These are phyloP conservation scores for Lipomyces yamadae DNA, from an alignment of 805 yeast species.

Conservation along the genomic window DNA sequence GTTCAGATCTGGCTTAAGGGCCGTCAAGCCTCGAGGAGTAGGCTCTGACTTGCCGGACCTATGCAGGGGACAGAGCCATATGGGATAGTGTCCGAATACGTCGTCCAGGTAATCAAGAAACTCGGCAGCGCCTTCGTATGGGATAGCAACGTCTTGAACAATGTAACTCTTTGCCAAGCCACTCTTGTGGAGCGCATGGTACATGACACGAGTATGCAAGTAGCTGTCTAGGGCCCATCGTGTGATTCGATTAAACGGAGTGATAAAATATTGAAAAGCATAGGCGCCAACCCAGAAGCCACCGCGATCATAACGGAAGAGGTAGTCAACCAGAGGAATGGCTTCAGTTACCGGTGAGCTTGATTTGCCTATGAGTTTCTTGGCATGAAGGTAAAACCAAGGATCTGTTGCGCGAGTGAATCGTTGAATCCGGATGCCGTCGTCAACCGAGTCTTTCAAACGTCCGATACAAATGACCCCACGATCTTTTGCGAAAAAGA, in stretches of 20 bases:
- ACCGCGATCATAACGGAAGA: constrained; percentile 14
- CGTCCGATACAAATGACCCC: constrained; percentile 16
- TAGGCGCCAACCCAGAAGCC: constrained; percentile 11
- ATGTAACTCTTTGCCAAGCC: constrained; percentile 2
- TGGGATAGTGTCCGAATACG: constrained; percentile 10
- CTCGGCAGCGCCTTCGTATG: constrained; percentile 1
- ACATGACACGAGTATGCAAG: constrained; percentile 16
- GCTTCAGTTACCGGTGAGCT: constrained; percentile 4
- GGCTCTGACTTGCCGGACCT: not conserved
- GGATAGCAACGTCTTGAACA: constrained; percentile 10
- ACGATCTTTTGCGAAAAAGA: constrained; percentile 5
- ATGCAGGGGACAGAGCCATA: constrained; percentile 13
- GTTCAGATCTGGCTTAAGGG: not conserved
- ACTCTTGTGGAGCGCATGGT: constrained; percentile 11
- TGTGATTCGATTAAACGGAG: constrained; percentile 15
- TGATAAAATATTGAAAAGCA: constrained; percentile 8
- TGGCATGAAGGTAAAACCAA: constrained; percentile 14
- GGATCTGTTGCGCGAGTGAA: constrained; percentile 10
- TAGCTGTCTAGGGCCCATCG: constrained; percentile 10
- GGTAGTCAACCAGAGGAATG: constrained; percentile 10
- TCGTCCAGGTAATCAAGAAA: constrained; percentile 7
- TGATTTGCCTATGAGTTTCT: constrained; percentile 3
- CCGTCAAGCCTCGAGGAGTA: not conserved
- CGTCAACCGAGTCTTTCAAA: not conserved
- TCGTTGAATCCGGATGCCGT: not conserved